Conservation (phyloP, 306 rosid genomes). For the Sindora glabra region DNA sequence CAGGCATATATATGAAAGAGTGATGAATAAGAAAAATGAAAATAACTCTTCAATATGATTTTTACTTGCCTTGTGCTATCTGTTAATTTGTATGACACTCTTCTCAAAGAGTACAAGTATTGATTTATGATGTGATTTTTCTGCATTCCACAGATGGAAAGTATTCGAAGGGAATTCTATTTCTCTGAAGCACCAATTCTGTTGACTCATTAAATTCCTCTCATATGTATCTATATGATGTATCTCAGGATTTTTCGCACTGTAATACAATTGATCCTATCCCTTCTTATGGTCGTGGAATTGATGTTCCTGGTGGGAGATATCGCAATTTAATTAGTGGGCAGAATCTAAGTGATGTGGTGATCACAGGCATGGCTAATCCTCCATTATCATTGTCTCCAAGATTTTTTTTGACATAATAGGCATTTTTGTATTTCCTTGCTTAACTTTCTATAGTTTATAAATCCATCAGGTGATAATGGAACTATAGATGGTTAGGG, state of each 20-base stretch:
- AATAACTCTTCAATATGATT: too few relatives aligned
- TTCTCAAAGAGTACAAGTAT: neutral
- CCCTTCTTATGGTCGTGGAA: too few relatives aligned
- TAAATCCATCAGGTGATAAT: too few relatives aligned
- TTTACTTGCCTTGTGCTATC: too few relatives aligned
- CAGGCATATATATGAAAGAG: too few relatives aligned
- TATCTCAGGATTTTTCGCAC: conserved; percentile 33
- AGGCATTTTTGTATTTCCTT: conserved; percentile 3
- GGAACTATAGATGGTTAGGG: too few relatives aligned
- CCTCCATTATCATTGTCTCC: neutral
- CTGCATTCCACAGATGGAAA: neutral
- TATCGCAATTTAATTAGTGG: conserved; percentile 50
- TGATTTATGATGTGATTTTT: neutral
- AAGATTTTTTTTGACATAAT: too few relatives aligned
- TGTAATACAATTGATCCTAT: conserved; percentile 40
- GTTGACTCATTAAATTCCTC: neutral
- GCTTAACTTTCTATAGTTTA: too few relatives aligned
- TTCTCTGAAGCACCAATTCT: neutral
- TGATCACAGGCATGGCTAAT: conserved; percentile 43
- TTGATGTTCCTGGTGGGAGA: conserved; percentile 41
- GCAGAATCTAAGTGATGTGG: conserved; percentile 45
- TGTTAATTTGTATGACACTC: too few relatives aligned
- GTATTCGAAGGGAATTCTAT: neutral
- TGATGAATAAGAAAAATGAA: too few relatives aligned
- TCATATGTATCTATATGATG: neutral